Conservation (phyloP, 176 grass and related monocot genomes). For the Carex littledalei region DNA sequence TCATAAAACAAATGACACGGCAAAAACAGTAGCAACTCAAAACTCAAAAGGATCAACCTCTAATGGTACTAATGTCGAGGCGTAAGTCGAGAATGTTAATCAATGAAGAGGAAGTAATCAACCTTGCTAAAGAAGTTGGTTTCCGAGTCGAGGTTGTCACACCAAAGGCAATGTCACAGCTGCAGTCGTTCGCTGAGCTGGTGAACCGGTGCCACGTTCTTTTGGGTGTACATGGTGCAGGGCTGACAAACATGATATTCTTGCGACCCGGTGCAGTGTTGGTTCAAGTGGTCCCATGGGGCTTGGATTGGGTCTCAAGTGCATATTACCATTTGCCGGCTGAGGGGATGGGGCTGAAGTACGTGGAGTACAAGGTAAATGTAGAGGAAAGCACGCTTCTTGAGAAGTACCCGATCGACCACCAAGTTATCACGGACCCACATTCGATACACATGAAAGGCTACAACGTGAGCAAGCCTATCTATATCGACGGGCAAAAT, state of each 20-base stretch:
- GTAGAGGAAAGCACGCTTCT: constrained; percentile 57
- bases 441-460: constrained; percentile 39
- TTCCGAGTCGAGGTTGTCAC: constrained; percentile 50
- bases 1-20: constrained; percentile 21
- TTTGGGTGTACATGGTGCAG: constrained; percentile 61
- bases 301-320: constrained; percentile 41
- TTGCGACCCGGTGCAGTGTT: constrained; percentile 35
- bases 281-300: constrained; percentile 68
- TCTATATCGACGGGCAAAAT: constrained; percentile 53
- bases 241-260: constrained; percentile 74
- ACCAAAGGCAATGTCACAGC: constrained; percentile 13
- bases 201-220: constrained; percentile 58
- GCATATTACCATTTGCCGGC: constrained; percentile 33
- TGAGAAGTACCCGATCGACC: constrained; percentile 47
- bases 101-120: constrained; percentile 32
- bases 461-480: constrained; percentile 36
- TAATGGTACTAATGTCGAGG: constrained; percentile 54
- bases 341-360: constrained; percentile 41
- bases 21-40: constrained; percentile 21
- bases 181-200: constrained; percentile 31
- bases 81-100: constrained; percentile 38
- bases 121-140: constrained; percentile 44
- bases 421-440: constrained; percentile 57
- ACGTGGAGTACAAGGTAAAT: constrained; percentile 45
- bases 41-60: constrained; percentile 47